Evolutionary conservation across 371 early-diverging fungal species (phyloP), one percentile per base, ranked within the genome.

Genomic region (Rhizopus microsporus): DNA sequence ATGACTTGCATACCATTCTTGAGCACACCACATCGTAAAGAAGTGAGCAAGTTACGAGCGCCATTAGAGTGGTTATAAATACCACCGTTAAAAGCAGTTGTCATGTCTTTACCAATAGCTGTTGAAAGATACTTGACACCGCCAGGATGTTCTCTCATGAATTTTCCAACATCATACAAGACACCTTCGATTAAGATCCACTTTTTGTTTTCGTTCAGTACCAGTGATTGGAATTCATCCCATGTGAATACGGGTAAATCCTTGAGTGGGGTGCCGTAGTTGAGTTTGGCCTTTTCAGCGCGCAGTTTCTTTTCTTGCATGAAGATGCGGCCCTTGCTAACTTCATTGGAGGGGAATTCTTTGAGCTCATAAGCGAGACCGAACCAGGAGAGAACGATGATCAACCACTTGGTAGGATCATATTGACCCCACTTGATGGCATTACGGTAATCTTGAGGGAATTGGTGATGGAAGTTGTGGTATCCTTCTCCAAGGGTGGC

Each of bases 361-460:
- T 93, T 92, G 61, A 97, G 84, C 56, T 93, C 87, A 61, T 88
- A 91, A n/a, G 95, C 88, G 8, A 94, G 78, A 13, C 93, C 94
- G 50, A 94, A 6, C 38, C 78, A 68, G 13, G 90, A 82, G 47
- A 71, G 64, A 9, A 73, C 8, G 55, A 80, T 80, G 60, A 97
- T 95, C 40, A 93, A 68, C 96, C 96, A 96, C 73, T 95, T 97
- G 65, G 97, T 95, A 23, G 97, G 97, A 63, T 97, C 96, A 69
- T 94, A 97, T 78, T 97, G 95, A 59, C 86, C 86, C 63, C 81
- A 89, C 58, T 77, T 67, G 73, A 97, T 90, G 45, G 94, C 96
- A 65, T 97, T 97, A 59, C 97, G 89, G 78, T 93, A 97, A 78
- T 97, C 97, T 59, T 88, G 84, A 55, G 97, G 97, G 84, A 95